A percentile compares a stretch with the other conserved stretches of the same genome.
These are phyloP conservation scores for Babesia caballi DNA, from an alignment of 169 alveolate genomes.

Conservation along the genomic window DNA sequence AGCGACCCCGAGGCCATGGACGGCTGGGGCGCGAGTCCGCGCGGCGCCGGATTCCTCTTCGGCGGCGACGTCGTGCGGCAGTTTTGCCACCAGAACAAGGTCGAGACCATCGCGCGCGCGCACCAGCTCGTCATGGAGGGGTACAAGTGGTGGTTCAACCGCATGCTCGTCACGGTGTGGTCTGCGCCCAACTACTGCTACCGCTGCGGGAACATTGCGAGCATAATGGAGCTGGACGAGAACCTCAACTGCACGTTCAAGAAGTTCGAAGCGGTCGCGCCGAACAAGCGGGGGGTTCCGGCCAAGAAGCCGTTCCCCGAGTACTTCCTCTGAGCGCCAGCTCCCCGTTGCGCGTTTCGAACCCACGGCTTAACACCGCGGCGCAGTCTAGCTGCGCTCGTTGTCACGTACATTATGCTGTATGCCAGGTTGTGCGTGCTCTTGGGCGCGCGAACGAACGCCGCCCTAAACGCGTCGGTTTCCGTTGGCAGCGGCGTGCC, in stretches of 20 bases:
- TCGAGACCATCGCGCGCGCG: conserved; percentile 97
- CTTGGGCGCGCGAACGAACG: too few relatives aligned
- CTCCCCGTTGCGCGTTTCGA: too few relatives aligned
- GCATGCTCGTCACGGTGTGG: conserved; percentile 93
- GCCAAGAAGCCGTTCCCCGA: conserved; percentile 69
- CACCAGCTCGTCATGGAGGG: conserved; percentile 99
- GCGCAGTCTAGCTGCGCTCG: background rate
- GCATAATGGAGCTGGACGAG: conserved; percentile 94
- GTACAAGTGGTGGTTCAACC: conserved; percentile 94
- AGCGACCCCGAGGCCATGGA: conserved; percentile 98
- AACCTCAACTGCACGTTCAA: conserved; percentile 50
- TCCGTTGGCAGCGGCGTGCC: background rate
- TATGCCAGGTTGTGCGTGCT: background rate
- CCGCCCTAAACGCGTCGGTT: background rate
- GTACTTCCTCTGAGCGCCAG: conserved; percentile 43
- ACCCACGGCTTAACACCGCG: background rate
- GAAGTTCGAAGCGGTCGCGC: conserved; percentile 66
- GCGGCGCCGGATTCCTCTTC: conserved; percentile 99
- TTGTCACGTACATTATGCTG: background rate
- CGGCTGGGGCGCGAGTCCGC: conserved; percentile 99
- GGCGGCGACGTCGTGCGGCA: conserved; percentile 95
- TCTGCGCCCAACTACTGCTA: conserved; percentile 99
- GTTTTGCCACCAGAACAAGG: conserved; percentile 92
- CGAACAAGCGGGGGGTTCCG: conserved; percentile 66
- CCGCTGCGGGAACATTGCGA: conserved; percentile 98